Evolutionary conservation across 345 rosid genomes (phyloP).

Genomic region (Balakata baccata): DNA sequence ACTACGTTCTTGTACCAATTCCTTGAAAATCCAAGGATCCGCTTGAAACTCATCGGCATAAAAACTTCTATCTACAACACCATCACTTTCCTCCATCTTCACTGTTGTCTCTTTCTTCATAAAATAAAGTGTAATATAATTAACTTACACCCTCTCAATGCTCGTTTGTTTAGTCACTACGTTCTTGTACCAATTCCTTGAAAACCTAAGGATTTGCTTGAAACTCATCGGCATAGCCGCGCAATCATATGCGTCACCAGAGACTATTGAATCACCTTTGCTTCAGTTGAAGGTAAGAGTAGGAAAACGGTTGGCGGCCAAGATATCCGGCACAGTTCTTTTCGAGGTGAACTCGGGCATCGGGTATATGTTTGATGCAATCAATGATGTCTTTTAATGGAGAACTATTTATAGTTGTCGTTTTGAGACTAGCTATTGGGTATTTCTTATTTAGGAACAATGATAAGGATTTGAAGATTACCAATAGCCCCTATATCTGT

Average conservation of each 20-base stretch:
- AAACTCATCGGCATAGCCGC: slow-evolving; percentile 38
- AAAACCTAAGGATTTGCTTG: slow-evolving; percentile 54
- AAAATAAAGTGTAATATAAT: too few relatives aligned
- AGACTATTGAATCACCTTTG: slow-evolving; percentile 20
- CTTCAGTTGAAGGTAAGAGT: slow-evolving; percentile 8
- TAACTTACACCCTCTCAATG: slow-evolving; percentile 60
- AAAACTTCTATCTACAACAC: too few relatives aligned
- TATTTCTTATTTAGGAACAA: slow-evolving; percentile 50
- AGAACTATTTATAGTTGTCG: slow-evolving; percentile 70
- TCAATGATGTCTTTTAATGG: slow-evolving; percentile 90
- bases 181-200: slow-evolving; percentile 64
- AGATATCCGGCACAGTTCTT: slow-evolving; percentile 39
- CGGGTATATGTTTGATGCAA: slow-evolving; percentile 80
- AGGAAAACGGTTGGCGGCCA: slow-evolving; percentile 27
- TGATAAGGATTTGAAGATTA: slow-evolving; percentile 29
- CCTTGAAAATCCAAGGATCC: slow-evolving; percentile 59
- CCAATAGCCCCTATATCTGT: slow-evolving; percentile 60
- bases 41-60: slow-evolving; percentile 41
- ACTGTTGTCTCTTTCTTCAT: too few relatives aligned
- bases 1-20: slow-evolving; percentile 61
- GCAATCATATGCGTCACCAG: slow-evolving; percentile 9
- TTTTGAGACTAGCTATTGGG: slow-evolving; percentile 59
- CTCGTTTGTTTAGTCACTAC: slow-evolving; percentile 61
- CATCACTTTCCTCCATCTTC: too few relatives aligned
- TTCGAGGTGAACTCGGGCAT: slow-evolving; percentile 65